phyloP scores from a whole-genome alignment of 1,139 yeast species.

The Saccharomyces pastorianus region DNA sequence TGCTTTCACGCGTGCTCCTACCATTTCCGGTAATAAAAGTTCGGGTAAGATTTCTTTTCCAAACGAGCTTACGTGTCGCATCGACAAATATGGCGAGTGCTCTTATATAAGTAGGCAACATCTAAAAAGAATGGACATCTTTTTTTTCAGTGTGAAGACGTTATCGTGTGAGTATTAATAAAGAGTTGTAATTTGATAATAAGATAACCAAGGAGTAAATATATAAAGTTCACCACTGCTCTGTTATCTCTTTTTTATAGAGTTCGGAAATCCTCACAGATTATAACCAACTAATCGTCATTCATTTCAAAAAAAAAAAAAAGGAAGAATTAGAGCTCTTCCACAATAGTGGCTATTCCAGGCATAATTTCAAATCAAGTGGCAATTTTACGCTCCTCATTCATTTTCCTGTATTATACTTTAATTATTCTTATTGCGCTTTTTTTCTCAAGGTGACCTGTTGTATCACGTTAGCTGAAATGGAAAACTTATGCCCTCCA shows the following conservation, averaged over 20 bases:
- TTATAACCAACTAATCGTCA: neutral
- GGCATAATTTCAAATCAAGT: neutral
- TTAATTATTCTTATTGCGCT: neutral
- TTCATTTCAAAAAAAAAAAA: neutral
- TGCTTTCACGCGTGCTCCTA: neutral
- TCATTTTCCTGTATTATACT: neutral
- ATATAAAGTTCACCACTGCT: neutral
- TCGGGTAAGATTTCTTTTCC: neutral
- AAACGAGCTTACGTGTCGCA: constrained; percentile 1
- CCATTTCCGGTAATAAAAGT: neutral
- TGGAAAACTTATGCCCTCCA: neutral
- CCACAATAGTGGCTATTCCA: neutral
- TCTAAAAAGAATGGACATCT: neutral
- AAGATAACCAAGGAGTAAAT: neutral
- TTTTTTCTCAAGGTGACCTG: neutral
- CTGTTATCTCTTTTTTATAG: neutral
- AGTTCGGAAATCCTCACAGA: neutral
- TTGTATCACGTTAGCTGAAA: neutral
- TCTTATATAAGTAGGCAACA: neutral
- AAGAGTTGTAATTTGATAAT: neutral
- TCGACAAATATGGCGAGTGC: neutral
- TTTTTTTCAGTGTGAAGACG: neutral
- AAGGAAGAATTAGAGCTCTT: neutral
- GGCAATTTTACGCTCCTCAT: neutral
- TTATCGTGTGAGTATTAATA: neutral